Evolutionary conservation across 345 rosid genomes (phyloP), one percentile per base, ranked within the genome.

Genomic region (Sonneratia alba): DNA sequence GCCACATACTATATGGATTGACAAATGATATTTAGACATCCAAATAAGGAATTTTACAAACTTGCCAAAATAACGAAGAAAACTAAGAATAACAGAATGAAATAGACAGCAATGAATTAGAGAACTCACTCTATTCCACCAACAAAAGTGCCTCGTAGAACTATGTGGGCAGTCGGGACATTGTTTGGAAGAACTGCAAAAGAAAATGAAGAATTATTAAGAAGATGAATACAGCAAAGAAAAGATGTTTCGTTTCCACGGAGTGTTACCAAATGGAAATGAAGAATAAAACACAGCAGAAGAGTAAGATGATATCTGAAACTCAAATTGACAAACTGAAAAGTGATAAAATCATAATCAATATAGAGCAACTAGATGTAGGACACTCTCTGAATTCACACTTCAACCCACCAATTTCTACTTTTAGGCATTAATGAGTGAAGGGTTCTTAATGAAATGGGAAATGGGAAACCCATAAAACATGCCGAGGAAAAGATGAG

Each of bases 101-200:
- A 32, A 71, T 27, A 45, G 57, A 59, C 47, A 16, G 42, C 37
- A 40, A 13, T n/a, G 34, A 47, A 56, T 34, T 66, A 22, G 49
- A 72, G 24, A 71, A 77, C 85, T 87, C 72, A 95, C 99, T 84
- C 85, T 90, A 81, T 95, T 95, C 99, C 99, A 95, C 99, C 99
- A 95, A 81, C 99, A 95, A 74, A 95, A 95, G 80, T 95, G 99
- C 77, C 97, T 88, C 70, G 89, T 93, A 18, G 90, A 75, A 73
- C 76, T 89, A 80, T 95, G 99, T 66, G 91, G 84, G 74, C 99
- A 95, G 80, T 77, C 85, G 2, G 82, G 69, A 70, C 99, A 95
- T 49, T 68, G 80, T 67, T 74, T 47, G 72, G 86, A 81, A 24
- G 88, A 72, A 79, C 97, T 91, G 84, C 62, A 82, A 70, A 47